A percentile compares a stretch with the other conserved stretches of the same genome.
Conservation (phyloP, 164 flowering plant species). For the Nymphaea thermarum region DNA sequence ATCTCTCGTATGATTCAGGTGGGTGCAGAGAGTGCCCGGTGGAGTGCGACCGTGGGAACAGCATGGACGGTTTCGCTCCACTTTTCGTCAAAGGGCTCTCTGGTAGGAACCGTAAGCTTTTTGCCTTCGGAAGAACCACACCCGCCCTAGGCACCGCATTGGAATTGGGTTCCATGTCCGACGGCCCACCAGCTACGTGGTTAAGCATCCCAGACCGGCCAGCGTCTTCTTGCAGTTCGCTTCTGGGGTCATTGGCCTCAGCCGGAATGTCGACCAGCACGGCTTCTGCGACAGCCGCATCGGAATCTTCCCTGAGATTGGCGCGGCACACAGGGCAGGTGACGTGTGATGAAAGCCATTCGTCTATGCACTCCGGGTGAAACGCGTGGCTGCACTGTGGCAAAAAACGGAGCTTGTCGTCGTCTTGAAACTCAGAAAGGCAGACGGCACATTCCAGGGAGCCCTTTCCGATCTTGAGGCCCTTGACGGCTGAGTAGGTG, state of each 20-base stretch:
- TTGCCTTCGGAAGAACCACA: too few relatives aligned
- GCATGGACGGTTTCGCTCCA: not conserved
- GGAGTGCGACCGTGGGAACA: slow-evolving; percentile 53
- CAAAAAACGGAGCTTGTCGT: slow-evolving; percentile 21
- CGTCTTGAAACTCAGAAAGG: slow-evolving; percentile 25
- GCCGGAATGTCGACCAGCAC: not conserved
- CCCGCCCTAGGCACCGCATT: not conserved
- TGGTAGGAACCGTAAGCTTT: too few relatives aligned
- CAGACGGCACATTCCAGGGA: slow-evolving; percentile 34
- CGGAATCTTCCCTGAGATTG: slow-evolving; percentile 4
- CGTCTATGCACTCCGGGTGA: slow-evolving; percentile 34
- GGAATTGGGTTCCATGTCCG: slow-evolving; percentile 8
- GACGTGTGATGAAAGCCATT: slow-evolving; percentile 22
- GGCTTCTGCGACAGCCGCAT: not conserved
- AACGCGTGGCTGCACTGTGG: slow-evolving; percentile 39
- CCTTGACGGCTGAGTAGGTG: slow-evolving; percentile 23
- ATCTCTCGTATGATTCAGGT: slow-evolving; percentile 51
- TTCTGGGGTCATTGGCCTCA: not conserved
- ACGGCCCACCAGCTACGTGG: not conserved
- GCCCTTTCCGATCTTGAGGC: slow-evolving; percentile 22
- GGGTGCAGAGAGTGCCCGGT: slow-evolving; percentile 65
- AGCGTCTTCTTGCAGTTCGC: not conserved
- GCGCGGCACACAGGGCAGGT: slow-evolving; percentile 42
- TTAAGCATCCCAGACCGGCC: not conserved
- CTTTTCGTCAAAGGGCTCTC: not conserved